Conservation (phyloP, 768 basidiomycete genomes). For the Serendipita indica region DNA sequence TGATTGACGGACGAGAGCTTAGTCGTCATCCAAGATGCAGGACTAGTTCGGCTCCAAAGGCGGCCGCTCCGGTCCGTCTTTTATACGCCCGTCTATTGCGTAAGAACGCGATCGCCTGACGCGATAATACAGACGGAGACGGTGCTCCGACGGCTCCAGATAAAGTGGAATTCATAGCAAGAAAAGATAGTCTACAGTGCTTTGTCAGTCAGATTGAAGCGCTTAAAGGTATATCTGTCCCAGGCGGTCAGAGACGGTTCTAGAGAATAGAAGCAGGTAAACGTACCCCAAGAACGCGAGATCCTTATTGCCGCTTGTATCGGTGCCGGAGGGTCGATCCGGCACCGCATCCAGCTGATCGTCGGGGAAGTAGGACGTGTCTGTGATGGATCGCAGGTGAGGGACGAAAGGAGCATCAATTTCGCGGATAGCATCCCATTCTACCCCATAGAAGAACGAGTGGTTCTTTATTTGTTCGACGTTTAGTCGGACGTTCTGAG, state of each 20-base stretch:
- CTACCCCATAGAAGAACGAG: slow-evolving; percentile 90
- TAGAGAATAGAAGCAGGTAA: neutral
- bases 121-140: too few relatives aligned
- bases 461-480: slow-evolving; percentile 85
- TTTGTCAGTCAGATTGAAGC: slow-evolving; percentile 29
- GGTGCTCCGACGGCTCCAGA: too few relatives aligned
- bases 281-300: slow-evolving; percentile 43
- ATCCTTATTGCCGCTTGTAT: slow-evolving; percentile 34
- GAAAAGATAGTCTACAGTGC: neutral
- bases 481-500: slow-evolving; percentile 58
- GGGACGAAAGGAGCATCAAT: slow-evolving; percentile 98
- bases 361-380: slow-evolving; percentile 96
- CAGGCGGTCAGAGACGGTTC: neutral
- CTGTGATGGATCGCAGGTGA: slow-evolving; percentile 79
- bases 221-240: slow-evolving; percentile 62
- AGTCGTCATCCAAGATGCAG: neutral
- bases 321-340: slow-evolving; percentile 30
- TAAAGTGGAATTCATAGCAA: too few relatives aligned
- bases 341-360: slow-evolving; percentile 76
- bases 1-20: neutral
- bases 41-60: slow-evolving; percentile 1
- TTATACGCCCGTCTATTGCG: too few relatives aligned
- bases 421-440: slow-evolving; percentile 73
- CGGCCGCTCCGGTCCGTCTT: too few relatives aligned
- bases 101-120: too few relatives aligned